Base-by-base conservation (phyloP, 164 flowering plant genomes). In the Sextonia rubra region DNA sequence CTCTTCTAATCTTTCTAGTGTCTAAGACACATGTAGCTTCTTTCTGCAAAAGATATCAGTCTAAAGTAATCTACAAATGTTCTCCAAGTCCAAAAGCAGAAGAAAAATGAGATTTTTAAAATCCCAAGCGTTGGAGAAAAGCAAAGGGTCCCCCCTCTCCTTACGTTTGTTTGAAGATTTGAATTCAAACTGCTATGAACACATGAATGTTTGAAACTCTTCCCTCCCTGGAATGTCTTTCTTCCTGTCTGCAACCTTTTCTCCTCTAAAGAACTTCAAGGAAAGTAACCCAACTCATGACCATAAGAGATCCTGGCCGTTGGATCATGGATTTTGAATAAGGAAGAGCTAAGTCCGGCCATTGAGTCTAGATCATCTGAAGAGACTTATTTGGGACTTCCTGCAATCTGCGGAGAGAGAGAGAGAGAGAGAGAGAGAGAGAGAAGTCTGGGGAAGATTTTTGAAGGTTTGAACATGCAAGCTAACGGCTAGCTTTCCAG, bases 141-240 rank as follows among this genome's bases (percentile, higher is more conserved):
- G 83, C 70, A 84, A 84, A 83, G 79, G 86, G 82, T 80, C 56
- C 69, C 70, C 70, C 22, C 24, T 47, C 63, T 65, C 78, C 52
- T 71, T 64, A 81, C 87, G 87, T 82, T 83, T 85, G 71, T 70
- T 60, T 12, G 48, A 37, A 11, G 69, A 26, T 76, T 86, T 79
- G 81, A 76, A 77, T 73, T 83, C 71, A 70, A 80, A 80, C 68
- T n/a, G 74, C 75, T 65, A 75, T 70, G 64, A 32, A 62, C 2
- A 71, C 75, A 64, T 71, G 69, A 62, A 18, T 71, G 78, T 82
- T 86, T 80, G 82, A 85, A 86, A 71, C 82, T 69, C 79, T 80
- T 82, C 88, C 90, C 89, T 80, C 86, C 83, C 44, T 68, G 20
- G 24, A 70, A n/a, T 26, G 3, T 55, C 63, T 80, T 69, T 68